Percentiles rank a stretch among this genome's conserved stretches.
Evolutionary conservation across 306 rosid genomes (phyloP).

Genomic region (Cicer bijugum): DNA sequence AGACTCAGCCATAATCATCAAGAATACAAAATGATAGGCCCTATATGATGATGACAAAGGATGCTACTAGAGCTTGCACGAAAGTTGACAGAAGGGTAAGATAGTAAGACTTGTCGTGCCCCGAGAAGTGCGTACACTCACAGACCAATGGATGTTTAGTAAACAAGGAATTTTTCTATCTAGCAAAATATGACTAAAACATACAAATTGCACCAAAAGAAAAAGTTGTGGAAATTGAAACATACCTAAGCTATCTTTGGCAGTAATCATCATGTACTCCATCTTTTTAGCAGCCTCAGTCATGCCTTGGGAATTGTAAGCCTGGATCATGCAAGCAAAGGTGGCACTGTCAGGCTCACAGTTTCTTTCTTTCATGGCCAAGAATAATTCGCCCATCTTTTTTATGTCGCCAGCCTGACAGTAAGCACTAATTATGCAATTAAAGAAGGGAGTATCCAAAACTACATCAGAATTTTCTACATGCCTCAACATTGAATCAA

Average conservation of each 20-base stretch:
- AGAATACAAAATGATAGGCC: too few species aligned
- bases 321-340: constrained; percentile 71
- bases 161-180: constrained; percentile 24
- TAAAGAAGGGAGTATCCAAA: constrained; percentile 80
- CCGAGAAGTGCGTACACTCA: not conserved
- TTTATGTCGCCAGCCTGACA: constrained; percentile 68
- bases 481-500: constrained; percentile 79
- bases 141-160: constrained; percentile 3
- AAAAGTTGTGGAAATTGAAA: constrained; percentile 34
- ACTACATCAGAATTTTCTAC: constrained; percentile 76
- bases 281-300: constrained; percentile 66
- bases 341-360: constrained; percentile 75
- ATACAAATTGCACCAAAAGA: constrained; percentile 24
- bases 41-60: too few species aligned
- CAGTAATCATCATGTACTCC: constrained; percentile 57
- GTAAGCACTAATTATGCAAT: constrained; percentile 76
- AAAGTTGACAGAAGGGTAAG: constrained; percentile 13
- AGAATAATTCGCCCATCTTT: constrained; percentile 67
- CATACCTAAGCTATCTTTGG: constrained; percentile 52
- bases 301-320: constrained; percentile 72
- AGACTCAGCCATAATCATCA: too few species aligned
- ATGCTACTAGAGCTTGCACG: not conserved
- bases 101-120: constrained; percentile 5
- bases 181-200: not conserved
- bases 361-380: constrained; percentile 69